phyloP scores from a whole-genome alignment of 78 protist species.

The Protostelium mycophagum region DNA sequence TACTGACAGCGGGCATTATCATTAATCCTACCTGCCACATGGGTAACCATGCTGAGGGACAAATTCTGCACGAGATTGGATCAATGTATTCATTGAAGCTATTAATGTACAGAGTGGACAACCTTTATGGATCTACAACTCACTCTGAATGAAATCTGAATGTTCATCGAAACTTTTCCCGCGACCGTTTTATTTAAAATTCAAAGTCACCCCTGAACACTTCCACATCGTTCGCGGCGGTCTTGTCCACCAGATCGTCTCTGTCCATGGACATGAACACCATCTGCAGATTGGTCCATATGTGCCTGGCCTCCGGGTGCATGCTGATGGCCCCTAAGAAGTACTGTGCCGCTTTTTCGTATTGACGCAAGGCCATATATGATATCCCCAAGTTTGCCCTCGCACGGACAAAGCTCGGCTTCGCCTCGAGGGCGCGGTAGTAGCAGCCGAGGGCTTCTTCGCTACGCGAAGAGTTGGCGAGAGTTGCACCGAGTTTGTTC shows the following conservation, averaged over 20 bases:
- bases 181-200: slow-evolving; percentile 12
- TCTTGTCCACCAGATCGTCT: slow-evolving; percentile 29
- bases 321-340: slow-evolving; percentile 61
- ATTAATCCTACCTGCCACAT: no score
- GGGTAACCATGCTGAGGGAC: no score
- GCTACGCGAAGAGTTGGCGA: slow-evolving; percentile 68
- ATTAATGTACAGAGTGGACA: no score
- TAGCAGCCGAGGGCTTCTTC: slow-evolving; percentile 84
- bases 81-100: no score
- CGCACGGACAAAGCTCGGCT: slow-evolving; percentile 86
- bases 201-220: slow-evolving; percentile 43
- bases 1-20: no score
- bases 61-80: no score
- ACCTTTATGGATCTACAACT: no score
- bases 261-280: slow-evolving; percentile 33
- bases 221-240: slow-evolving; percentile 4
- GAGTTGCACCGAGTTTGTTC: slow-evolving; percentile 93
- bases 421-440: slow-evolving; percentile 64
- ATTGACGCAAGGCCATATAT: slow-evolving; percentile 61
- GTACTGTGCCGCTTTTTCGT: slow-evolving; percentile 57
- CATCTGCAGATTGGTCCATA: slow-evolving; percentile 63
- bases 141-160: no score
- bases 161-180: no score
- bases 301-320: slow-evolving; percentile 45
- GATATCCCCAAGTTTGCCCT: slow-evolving; percentile 78